phyloP scores from a whole-genome alignment of 352 stramenopile species.

The Phytophthora palmivora region DNA sequence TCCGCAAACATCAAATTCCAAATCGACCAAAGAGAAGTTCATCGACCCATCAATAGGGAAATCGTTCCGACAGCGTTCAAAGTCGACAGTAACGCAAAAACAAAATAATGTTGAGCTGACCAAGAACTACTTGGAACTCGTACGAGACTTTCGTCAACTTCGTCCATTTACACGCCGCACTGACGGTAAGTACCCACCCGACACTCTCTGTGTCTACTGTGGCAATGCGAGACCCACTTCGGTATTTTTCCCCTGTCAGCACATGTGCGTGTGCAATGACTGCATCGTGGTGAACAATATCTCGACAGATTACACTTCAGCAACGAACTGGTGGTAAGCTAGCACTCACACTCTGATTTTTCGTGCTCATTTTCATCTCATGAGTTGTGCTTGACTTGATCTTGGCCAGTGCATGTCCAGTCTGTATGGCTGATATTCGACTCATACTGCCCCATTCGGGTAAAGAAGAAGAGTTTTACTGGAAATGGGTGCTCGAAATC shows the following conservation, averaged over 20 bases:
- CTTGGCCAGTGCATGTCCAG: constrained; percentile 53
- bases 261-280: constrained; percentile 68
- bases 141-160: constrained; percentile 54
- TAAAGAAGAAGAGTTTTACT: constrained; percentile 68
- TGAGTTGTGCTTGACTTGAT: constrained; percentile 5
- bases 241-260: constrained; percentile 53
- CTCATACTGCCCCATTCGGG: constrained; percentile 65
- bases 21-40: background rate
- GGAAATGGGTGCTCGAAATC: constrained; percentile 65
- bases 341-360: background rate
- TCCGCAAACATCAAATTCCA: background rate
- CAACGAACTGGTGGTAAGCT: constrained; percentile 45
- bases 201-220: constrained; percentile 59
- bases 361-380: background rate
- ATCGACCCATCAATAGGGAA: constrained; percentile 15
- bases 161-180: constrained; percentile 59
- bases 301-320: constrained; percentile 28
- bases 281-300: constrained; percentile 60
- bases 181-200: constrained; percentile 48
- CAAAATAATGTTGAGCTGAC: constrained; percentile 30
- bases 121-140: constrained; percentile 67
- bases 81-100: constrained; percentile 28
- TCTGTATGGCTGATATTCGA: constrained; percentile 69
- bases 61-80: constrained; percentile 17
- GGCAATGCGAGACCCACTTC: constrained; percentile 29